These are phyloP conservation scores for Powellomyces hirtus DNA, from an alignment of 192 early-diverging fungal species.

Conservation along the genomic window DNA sequence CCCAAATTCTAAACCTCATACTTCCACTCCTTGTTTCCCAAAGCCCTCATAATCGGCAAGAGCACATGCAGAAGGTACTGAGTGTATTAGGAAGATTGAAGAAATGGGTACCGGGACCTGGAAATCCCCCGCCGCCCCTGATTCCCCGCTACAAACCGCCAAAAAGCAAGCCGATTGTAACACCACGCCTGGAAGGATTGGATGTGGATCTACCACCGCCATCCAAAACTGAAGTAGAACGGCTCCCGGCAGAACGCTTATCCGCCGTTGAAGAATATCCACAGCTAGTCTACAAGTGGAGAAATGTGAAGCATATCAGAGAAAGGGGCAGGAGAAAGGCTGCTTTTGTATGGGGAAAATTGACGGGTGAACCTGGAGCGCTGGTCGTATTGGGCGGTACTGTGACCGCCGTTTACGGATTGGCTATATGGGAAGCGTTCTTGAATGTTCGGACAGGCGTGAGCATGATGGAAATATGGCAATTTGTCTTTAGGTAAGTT, in stretches of 20 bases:
- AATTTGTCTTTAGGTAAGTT: slow-evolving; percentile 1
- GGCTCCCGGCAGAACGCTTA: slow-evolving; percentile 1
- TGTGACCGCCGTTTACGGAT: slow-evolving; percentile 1
- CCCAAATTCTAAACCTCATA: too few relatives aligned
- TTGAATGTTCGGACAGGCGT: slow-evolving; percentile 3
- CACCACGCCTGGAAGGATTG: not conserved
- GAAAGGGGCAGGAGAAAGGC: slow-evolving; percentile 14
- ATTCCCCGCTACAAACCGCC: slow-evolving; percentile 8
- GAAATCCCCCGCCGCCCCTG: not conserved
- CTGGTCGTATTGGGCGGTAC: slow-evolving; percentile 14
- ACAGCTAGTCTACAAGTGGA: not conserved
- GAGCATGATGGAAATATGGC: not conserved
- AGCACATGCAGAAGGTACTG: too few relatives aligned
- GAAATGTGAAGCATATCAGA: not conserved
- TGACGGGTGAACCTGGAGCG: slow-evolving; percentile 7
- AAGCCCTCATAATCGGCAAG: too few relatives aligned
- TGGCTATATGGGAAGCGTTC: slow-evolving; percentile 11
- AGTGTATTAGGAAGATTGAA: too few relatives aligned
- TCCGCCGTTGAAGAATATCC: slow-evolving; percentile 11
- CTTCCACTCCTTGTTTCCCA: too few relatives aligned
- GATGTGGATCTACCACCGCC: not conserved
- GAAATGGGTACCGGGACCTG: not conserved
- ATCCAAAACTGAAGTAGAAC: not conserved
- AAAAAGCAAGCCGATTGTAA: not conserved
- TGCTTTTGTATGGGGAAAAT: slow-evolving; percentile 13